These are phyloP conservation scores for Sisymbrium altissimum DNA, from an alignment of 345 rosid species.

Conservation along the genomic window DNA sequence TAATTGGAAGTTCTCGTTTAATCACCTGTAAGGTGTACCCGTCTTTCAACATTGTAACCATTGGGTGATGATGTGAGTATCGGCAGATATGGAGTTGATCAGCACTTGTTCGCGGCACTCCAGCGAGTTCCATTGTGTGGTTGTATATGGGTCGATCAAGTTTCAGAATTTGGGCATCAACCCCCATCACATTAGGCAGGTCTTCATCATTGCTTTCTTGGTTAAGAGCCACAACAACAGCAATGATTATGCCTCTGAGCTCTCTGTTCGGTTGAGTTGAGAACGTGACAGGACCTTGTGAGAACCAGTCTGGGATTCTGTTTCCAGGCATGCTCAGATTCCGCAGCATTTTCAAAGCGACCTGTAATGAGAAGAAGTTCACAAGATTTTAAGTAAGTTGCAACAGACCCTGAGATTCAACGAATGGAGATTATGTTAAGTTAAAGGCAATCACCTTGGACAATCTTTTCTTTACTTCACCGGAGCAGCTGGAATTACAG, in stretches of 20 bases:
- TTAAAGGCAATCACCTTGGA: conserved; percentile 5
- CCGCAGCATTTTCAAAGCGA: conserved; percentile 38
- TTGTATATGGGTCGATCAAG: not conserved
- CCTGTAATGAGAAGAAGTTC: conserved; percentile 32
- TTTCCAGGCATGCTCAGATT: conserved; percentile 60
- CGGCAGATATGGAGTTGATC: conserved; percentile 58
- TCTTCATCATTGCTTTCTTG: conserved; percentile 28
- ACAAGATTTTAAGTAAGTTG: not conserved
- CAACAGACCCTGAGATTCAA: not conserved
- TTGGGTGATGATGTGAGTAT: conserved; percentile 31
- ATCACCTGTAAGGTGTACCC: conserved; percentile 25
- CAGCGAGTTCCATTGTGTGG: conserved; percentile 34
- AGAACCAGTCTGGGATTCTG: conserved; percentile 54
- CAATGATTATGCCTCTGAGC: conserved; percentile 45
- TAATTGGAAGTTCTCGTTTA: not conserved
- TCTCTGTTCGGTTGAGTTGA: conserved; percentile 38
- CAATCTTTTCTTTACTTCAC: conserved; percentile 15
- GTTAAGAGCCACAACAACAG: conserved; percentile 47
- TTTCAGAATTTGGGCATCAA: conserved; percentile 39
- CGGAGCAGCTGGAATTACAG: not conserved
- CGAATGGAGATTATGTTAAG: not conserved
- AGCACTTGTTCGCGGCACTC: conserved; percentile 44
- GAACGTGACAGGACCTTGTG: conserved; percentile 31
- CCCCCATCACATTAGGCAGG: conserved; percentile 36
- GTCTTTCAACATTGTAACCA: conserved; percentile 32